Evolutionary conservation across 306 rosid genomes (phyloP), one percentile per base, ranked within the genome.

Genomic region (Luffa acutangula): DNA sequence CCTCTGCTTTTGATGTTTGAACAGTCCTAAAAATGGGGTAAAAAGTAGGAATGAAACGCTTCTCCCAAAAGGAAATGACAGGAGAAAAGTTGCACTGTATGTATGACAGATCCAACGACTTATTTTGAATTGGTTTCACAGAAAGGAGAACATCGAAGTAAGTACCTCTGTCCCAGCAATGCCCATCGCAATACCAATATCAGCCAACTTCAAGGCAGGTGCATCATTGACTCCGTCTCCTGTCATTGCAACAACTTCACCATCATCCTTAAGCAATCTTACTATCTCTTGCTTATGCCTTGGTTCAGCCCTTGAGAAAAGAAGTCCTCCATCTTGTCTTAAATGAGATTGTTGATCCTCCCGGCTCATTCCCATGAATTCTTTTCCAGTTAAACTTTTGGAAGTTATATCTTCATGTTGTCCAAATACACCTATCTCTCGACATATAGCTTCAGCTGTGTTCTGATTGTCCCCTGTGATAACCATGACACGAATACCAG

Each of bases 301-400:
- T 42, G 98, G 98, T 86, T 95, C 97, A 75, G 98, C 98, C 87
- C 97, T 91, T n/a, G 98, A 95, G 87, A 95, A 95, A 82, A 95
- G 83, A 74, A 95, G 93, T 43, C 97, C 93, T 6, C 96, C 91
- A 78, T 51, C 80, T 84, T 91, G 97, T 78, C 87, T 84, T 80
- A 95, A 81, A 86, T 85, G 80, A 58, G 79, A 71, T 80, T 87
- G 91, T 73, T 89, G 90, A 66, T 86, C 89, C 69, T 4, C 83
- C 77, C 81, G 84, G 31, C 87, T 87, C 89, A 91, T 85, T 80
- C 86, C 88, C 86, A 91, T 85, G 86, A 92, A 92, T 45, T 92
- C 93, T 84, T 33, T 91, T 73, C 98, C 98, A 1, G 97, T 95
- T 63, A 92, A 21, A 84, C 97, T 95, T 90, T 71, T 95, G 1